Conservation (phyloP, 768 basidiomycete species). For the Tricholomella constricta region DNA sequence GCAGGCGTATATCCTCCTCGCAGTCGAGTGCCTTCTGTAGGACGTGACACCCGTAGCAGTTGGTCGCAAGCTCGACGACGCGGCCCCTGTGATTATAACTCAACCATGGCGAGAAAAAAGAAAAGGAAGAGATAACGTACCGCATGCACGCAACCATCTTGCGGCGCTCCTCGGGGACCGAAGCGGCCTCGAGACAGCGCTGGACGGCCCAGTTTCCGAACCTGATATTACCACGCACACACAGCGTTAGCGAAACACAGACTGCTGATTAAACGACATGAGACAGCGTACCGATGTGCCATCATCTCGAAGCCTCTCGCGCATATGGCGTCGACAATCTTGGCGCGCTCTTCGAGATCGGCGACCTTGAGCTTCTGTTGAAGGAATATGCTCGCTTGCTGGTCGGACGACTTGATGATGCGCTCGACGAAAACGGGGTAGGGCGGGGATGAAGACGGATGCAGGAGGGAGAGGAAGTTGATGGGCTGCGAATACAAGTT, state of each 20-base stretch:
- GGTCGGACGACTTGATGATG: constrained; percentile 88
- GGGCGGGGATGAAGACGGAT: constrained; percentile 83
- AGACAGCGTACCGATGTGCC: constrained; percentile 67
- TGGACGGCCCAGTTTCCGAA: constrained; percentile 94
- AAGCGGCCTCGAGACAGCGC: constrained; percentile 80
- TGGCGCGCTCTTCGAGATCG: constrained; percentile 71
- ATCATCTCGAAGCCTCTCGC: constrained; percentile 89
- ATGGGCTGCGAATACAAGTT: constrained; percentile 58
- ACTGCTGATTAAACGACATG: not conserved
- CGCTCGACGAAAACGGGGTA: constrained; percentile 81
- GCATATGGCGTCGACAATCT: constrained; percentile 88
- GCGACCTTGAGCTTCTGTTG: constrained; percentile 92
- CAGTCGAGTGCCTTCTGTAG: constrained; percentile 90
- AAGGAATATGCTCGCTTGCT: constrained; percentile 88
- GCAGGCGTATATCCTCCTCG: constrained; percentile 80
- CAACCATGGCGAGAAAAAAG: not conserved
- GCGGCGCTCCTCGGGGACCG: constrained; percentile 69
- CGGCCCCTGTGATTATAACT: constrained; percentile 54
- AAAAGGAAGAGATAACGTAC: constrained; percentile 37
- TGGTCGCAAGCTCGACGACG: constrained; percentile 84
- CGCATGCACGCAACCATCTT: constrained; percentile 89
- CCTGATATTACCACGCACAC: constrained; percentile 36
- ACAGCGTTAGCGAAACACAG: constrained; percentile 3
- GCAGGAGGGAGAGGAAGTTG: constrained; percentile 84
- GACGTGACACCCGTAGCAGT: constrained; percentile 89